These are phyloP conservation scores for Discostella pseudostelligera DNA, from an alignment of 108 stramenopile genomes.

Conservation along the genomic window DNA sequence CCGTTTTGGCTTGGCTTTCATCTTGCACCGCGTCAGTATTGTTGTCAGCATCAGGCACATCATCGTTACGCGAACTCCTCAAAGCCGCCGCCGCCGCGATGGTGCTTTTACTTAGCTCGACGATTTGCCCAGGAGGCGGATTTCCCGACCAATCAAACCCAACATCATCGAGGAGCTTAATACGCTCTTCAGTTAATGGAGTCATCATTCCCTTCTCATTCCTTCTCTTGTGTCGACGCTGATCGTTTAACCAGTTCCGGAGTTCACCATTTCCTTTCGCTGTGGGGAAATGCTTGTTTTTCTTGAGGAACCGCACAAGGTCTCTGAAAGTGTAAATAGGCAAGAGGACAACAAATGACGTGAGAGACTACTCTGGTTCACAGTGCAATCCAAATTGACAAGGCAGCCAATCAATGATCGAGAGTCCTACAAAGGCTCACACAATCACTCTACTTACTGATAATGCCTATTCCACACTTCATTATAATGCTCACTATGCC, in stretches of 20 bases:
- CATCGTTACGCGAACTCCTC: too few species aligned
- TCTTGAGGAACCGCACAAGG: constrained; percentile 13
- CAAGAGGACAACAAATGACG: neutral
- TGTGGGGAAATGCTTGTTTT: constrained; percentile 24
- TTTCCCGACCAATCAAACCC: constrained; percentile 57
- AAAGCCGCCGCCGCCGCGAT: too few species aligned
- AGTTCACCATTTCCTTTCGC: constrained; percentile 4
- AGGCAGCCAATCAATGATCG: too few species aligned
- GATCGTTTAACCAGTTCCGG: constrained; percentile 22
- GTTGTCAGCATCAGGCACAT: too few species aligned
- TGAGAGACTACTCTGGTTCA: neutral
- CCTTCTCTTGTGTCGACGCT: constrained; percentile 20
- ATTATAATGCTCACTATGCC: neutral
- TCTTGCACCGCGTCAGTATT: too few species aligned
- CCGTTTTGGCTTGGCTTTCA: too few species aligned
- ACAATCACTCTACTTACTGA: too few species aligned
- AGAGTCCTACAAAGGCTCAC: too few species aligned
- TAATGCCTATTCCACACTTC: constrained; percentile 12
- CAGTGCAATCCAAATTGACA: too few species aligned
- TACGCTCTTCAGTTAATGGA: constrained; percentile 57
- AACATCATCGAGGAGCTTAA: constrained; percentile 57
- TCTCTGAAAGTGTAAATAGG: constrained; percentile 2
- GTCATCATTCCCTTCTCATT: constrained; percentile 15
- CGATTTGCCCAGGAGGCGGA: neutral
- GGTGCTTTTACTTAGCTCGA: too few species aligned